Base-by-base conservation (phyloP, 2,329 filamentous ascomycete species). In the Aspergillus proliferans region DNA sequence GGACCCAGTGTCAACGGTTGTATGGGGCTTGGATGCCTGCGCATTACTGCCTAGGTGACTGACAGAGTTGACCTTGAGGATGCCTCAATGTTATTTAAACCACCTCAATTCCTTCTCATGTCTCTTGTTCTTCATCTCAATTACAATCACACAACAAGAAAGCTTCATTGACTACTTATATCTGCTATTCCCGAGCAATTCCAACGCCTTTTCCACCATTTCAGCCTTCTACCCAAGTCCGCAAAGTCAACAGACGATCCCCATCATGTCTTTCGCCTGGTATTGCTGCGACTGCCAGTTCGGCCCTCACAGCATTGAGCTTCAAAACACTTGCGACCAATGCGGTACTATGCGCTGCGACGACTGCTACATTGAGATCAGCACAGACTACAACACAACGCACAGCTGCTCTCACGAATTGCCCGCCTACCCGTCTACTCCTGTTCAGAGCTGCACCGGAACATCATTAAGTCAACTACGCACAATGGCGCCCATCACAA, bases 261-360 rank as follows among this genome's bases (percentile, higher is more conserved):
- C 19, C 36, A 49, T 10, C 12, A 60, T 58, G 56, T 43, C 57
- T 28, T 52, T 52, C 10, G 45, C 62, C 21, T 70, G 67, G 67
- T 63, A 62, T 49, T 70, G 67, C 53, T 68, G 66, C 43, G 40
- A 52, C 4, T 70, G 67, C 55, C 46, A 49, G 28, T 62, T 60
- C 44, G 67, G 67, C 22, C 67, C 67, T 48, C 60, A 63, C 58
- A 57, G 58, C 39, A 40, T 54, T 3, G 49, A 39, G 6, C 52
- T 61, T 42, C 56, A 66, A 55, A 45, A 50, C 22, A 34, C 54
- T 41, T 68, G 66, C 48, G 55, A 62, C 24, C 49, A 54, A 45
- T 69, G 67, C 46, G 50, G 54, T 15, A 33, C 1, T 6, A 7
- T 6, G 7, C 60, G 57, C 49, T 68, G 66, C 53, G 1, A 14